Percentiles rank a stretch among this genome's conserved stretches.
Evolutionary conservation across 2,329 filamentous ascomycete genomes (phyloP).

Genomic region (Alternaria sp.): DNA sequence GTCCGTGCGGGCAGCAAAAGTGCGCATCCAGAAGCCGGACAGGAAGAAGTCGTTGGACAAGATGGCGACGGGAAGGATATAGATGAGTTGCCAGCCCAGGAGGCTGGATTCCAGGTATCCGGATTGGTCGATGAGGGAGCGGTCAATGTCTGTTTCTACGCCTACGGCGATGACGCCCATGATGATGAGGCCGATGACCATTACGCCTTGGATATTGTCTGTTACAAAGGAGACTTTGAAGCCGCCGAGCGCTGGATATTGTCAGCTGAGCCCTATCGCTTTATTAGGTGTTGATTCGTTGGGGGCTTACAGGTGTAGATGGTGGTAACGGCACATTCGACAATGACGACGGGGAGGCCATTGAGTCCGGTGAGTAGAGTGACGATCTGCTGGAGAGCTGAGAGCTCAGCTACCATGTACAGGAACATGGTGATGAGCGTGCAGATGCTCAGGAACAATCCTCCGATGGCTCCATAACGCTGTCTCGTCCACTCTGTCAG

Average conservation of each 20-base stretch:
- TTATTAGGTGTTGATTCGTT: not conserved
- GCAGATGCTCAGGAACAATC: constrained; percentile 78
- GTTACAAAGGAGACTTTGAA: constrained; percentile 87
- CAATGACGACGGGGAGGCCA: constrained; percentile 77
- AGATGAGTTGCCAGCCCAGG: constrained; percentile 85
- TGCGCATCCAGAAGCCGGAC: constrained; percentile 84
- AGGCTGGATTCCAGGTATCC: constrained; percentile 73
- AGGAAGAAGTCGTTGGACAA: constrained; percentile 89
- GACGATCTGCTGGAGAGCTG: constrained; percentile 81
- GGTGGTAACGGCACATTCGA: constrained; percentile 79
- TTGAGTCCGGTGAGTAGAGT: constrained; percentile 77
- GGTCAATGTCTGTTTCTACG: constrained; percentile 76
- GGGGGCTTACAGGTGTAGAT: constrained; percentile 76
- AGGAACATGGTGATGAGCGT: constrained; percentile 83
- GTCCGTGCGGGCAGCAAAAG: constrained; percentile 82
- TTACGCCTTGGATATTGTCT: constrained; percentile 80
- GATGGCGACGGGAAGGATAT: constrained; percentile 83
- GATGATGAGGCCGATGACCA: constrained; percentile 79
- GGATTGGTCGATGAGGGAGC: constrained; percentile 71
- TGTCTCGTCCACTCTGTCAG: constrained; percentile 85
- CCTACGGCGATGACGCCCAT: constrained; percentile 82
- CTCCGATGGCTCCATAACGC: constrained; percentile 74
- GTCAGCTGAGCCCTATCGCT: not conserved
- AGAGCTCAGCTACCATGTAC: constrained; percentile 88
- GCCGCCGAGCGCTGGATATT: constrained; percentile 71